Evolutionary conservation across 2,329 filamentous ascomycete genomes (phyloP).

Genomic region (Blastomyces gilchristii): DNA sequence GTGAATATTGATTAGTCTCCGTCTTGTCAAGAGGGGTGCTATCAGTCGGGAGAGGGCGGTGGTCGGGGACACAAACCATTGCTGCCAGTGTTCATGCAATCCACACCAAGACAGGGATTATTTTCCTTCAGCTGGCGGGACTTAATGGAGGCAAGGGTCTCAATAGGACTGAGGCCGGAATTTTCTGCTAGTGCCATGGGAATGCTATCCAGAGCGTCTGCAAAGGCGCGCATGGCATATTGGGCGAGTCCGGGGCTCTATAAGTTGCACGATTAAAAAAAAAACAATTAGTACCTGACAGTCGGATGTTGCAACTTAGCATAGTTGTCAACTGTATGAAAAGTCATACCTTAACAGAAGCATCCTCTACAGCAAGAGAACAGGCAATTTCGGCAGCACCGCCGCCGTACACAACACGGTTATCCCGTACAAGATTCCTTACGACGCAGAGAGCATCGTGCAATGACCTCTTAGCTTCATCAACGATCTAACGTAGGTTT

Average conservation of each 20-base stretch:
- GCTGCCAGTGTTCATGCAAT: constrained; percentile 92
- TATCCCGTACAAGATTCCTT: constrained; percentile 89
- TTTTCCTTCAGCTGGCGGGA: constrained; percentile 88
- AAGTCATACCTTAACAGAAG: constrained; percentile 59
- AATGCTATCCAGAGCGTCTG: constrained; percentile 84
- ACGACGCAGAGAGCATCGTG: constrained; percentile 97
- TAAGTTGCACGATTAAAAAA: constrained; percentile 5
- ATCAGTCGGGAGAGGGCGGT: neutral
- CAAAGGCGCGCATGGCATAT: constrained; percentile 97
- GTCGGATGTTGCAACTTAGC: neutral
- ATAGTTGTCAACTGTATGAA: neutral
- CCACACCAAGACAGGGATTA: constrained; percentile 72
- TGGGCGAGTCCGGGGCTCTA: constrained; percentile 91
- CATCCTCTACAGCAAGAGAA: constrained; percentile 90
- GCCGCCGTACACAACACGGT: constrained; percentile 93
- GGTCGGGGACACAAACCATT: constrained; percentile 50
- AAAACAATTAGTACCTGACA: neutral
- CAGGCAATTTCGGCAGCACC: constrained; percentile 96
- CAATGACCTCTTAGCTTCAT: constrained; percentile 93
- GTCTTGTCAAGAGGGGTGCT: neutral
- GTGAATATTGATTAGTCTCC: constrained; percentile 10
- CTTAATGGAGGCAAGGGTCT: constrained; percentile 90
- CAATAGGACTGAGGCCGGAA: constrained; percentile 89
- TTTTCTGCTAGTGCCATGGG: constrained; percentile 97
- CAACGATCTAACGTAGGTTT: constrained; percentile 62